phyloP scores from a whole-genome alignment of 805 yeast genomes.

The Ogataea siamensis region DNA sequence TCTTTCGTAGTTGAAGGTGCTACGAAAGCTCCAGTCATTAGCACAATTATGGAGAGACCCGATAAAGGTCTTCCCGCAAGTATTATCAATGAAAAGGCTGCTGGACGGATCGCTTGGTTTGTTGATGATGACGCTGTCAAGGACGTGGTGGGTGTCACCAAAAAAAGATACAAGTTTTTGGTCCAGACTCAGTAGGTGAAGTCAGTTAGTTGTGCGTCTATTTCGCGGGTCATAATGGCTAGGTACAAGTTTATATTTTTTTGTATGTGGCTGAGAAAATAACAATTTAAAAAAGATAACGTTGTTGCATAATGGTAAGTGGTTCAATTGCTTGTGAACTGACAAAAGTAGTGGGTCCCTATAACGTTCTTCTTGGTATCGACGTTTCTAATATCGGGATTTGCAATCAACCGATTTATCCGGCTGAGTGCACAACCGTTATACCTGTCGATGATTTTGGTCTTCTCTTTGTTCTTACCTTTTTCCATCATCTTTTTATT shows the following conservation, averaged over 20 bases:
- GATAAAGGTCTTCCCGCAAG: constrained; percentile 94
- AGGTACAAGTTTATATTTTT: constrained; percentile 1
- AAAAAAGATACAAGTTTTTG: constrained; percentile 65
- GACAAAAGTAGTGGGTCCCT: constrained; percentile 25
- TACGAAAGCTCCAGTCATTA: constrained; percentile 88
- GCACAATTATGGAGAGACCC: constrained; percentile 92
- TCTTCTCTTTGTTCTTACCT: constrained; percentile 69
- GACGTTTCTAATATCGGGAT: constrained; percentile 33
- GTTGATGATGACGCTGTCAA: constrained; percentile 90
- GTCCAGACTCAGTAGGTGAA: constrained; percentile 23
- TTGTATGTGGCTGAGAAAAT: constrained; percentile 6
- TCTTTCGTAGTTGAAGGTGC: constrained; percentile 96
- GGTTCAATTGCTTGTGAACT: neutral
- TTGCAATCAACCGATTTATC: constrained; percentile 37
- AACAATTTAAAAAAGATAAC: constrained; percentile 3
- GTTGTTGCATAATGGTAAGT: constrained; percentile 7
- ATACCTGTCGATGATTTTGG: constrained; percentile 46
- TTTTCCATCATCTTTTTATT: constrained; percentile 68
- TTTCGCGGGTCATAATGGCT: constrained; percentile 2
- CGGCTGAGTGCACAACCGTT: constrained; percentile 36
- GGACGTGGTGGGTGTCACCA: constrained; percentile 67
- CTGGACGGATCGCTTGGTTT: constrained; percentile 95
- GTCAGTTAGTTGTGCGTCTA: neutral
- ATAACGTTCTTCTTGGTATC: constrained; percentile 24
- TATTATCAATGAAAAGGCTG: constrained; percentile 93